Evolutionary conservation across 768 basidiomycete genomes (phyloP).

Genomic region (Chalciporus sphaerocephalus): DNA sequence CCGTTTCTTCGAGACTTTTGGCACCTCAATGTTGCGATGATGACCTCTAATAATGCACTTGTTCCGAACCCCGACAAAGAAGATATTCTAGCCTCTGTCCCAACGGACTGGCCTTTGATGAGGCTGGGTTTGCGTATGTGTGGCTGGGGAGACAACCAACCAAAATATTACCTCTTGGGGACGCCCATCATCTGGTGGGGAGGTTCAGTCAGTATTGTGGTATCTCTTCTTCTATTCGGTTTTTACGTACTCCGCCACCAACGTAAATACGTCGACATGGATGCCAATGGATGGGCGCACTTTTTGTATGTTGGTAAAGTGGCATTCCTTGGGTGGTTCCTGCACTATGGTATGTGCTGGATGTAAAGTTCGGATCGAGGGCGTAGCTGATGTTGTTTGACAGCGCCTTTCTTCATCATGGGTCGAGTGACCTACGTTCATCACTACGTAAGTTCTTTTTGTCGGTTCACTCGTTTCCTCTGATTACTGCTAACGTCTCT

Average conservation of each 20-base stretch:
- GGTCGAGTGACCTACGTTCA: conserved; percentile 95
- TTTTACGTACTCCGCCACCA: conserved; percentile 80
- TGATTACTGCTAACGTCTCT: background rate
- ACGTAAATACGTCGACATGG: conserved; percentile 89
- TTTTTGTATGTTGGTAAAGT: conserved; percentile 91
- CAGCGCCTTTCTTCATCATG: conserved; percentile 98
- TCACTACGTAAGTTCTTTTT: conserved; percentile 70
- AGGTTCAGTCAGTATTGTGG: conserved; percentile 59
- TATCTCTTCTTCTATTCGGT: conserved; percentile 48
- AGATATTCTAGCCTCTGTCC: conserved; percentile 91
- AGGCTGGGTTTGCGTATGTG: conserved; percentile 93
- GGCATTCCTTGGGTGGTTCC: conserved; percentile 84
- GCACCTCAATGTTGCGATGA: conserved; percentile 99
- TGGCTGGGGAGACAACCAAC: conserved; percentile 83
- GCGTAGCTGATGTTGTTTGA: conserved; percentile 1
- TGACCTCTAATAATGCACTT: conserved; percentile 98
- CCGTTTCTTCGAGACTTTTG: conserved; percentile 97
- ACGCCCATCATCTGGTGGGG: conserved; percentile 95
- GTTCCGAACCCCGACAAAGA: conserved; percentile 98
- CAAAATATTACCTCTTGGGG: conserved; percentile 91
- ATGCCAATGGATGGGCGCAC: conserved; percentile 91
- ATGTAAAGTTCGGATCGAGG: background rate
- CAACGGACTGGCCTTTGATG: conserved; percentile 91
- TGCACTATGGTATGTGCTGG: conserved; percentile 76
- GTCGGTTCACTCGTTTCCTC: background rate